Conservation (phyloP, 2,329 filamentous ascomycete species). For the Colletotrichum phormii region DNA sequence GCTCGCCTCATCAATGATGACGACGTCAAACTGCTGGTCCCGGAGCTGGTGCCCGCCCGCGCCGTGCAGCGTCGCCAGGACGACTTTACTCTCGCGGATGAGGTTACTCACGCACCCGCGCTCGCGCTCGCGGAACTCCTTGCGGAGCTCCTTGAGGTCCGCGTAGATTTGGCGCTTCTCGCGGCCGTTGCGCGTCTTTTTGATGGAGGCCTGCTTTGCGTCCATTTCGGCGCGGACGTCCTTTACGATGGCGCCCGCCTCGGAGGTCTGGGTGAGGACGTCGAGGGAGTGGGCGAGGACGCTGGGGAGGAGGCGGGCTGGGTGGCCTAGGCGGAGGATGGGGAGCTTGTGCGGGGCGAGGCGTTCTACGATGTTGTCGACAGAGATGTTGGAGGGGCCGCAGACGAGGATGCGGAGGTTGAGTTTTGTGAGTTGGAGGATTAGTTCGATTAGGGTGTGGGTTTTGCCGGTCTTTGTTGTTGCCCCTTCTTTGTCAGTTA, state of each 20-base stretch:
- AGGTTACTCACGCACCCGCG: conserved; percentile 82
- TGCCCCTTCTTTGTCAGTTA: conserved; percentile 22
- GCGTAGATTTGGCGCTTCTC: conserved; percentile 86
- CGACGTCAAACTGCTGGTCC: conserved; percentile 87
- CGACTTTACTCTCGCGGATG: conserved; percentile 82
- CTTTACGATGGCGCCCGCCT: conserved; percentile 88
- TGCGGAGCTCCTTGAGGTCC: conserved; percentile 86
- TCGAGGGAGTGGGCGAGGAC: conserved; percentile 93
- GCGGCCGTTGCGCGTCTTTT: conserved; percentile 84
- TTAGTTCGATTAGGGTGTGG: conserved; percentile 94
- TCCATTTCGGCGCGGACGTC: conserved; percentile 96
- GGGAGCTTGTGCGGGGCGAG: conserved; percentile 86
- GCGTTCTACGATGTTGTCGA: conserved; percentile 97
- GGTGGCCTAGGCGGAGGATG: conserved; percentile 91
- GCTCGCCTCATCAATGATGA: conserved; percentile 95
- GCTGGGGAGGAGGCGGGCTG: conserved; percentile 87
- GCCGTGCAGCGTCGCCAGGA: conserved; percentile 92
- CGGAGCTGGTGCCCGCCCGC: conserved; percentile 87
- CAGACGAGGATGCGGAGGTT: conserved; percentile 87
- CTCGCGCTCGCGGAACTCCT: conserved; percentile 90
- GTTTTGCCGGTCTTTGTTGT: conserved; percentile 84
- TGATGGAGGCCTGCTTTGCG: conserved; percentile 86
- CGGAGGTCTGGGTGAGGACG: conserved; percentile 88
- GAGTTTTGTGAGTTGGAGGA: conserved; percentile 85
- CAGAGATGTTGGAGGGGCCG: conserved; percentile 94